A percentile compares a stretch with the other conserved stretches of the same genome.
phyloP scores from a whole-genome alignment of 768 basidiomycete species.

The Kondoa malvinella region DNA sequence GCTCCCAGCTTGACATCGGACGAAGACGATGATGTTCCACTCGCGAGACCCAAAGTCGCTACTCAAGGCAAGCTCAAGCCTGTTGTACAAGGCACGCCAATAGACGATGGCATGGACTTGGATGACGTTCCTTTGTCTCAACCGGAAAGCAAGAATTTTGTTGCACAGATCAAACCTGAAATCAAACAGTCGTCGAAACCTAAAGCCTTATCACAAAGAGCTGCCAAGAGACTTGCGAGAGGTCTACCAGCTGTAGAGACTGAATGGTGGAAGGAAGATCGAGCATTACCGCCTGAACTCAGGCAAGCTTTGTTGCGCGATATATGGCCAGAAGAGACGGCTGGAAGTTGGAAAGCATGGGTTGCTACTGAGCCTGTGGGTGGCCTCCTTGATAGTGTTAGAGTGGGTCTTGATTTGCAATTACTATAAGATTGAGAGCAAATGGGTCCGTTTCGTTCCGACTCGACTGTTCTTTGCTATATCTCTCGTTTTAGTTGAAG shows the following conservation, averaged over 20 bases:
- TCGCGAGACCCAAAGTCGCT: background rate
- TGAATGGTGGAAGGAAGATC: slow-evolving; percentile 4
- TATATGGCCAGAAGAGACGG: slow-evolving; percentile 3
- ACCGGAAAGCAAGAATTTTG: too few species aligned
- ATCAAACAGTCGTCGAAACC: background rate
- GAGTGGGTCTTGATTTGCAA: background rate
- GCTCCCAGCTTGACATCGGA: background rate
- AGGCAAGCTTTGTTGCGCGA: background rate
- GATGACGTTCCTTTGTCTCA: too few species aligned
- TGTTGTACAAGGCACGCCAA: background rate
- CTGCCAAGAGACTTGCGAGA: background rate
- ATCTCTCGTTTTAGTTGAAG: background rate
- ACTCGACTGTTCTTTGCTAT: background rate
- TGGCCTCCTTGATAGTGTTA: background rate
- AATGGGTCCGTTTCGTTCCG: background rate
- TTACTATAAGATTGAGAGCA: background rate
- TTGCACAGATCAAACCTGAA: too few species aligned
- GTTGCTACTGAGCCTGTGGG: background rate
- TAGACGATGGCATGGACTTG: too few species aligned
- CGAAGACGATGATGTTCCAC: background rate
- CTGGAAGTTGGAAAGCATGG: background rate
- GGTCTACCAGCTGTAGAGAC: background rate
- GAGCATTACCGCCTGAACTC: background rate
- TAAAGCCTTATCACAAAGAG: background rate
- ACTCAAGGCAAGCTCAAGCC: background rate